These are phyloP conservation scores for Salisapilia sapeloensis DNA, from an alignment of 352 stramenopile species.

Conservation along the genomic window DNA sequence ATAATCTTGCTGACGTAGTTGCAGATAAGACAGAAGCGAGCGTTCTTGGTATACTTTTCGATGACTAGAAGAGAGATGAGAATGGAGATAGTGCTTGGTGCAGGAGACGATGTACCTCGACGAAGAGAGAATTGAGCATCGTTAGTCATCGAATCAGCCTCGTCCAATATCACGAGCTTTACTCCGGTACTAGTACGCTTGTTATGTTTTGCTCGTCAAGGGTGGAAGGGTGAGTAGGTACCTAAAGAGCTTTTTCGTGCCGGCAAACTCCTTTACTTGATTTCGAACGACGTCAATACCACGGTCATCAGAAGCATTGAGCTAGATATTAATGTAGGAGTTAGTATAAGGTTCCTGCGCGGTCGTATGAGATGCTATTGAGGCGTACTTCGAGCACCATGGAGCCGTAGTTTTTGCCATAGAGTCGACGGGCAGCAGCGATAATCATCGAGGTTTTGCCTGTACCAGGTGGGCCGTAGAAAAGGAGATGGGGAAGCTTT, in stretches of 20 bases:
- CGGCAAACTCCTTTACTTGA: slow-evolving; percentile 97
- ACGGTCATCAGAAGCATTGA: slow-evolving; percentile 96
- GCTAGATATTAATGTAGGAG: no score
- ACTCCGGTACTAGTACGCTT: slow-evolving; percentile 44
- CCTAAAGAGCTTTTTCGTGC: slow-evolving; percentile 93
- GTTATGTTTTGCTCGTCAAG: not conserved
- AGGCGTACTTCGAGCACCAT: slow-evolving; percentile 85
- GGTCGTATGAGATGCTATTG: not conserved
- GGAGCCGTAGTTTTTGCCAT: slow-evolving; percentile 86
- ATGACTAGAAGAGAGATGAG: slow-evolving; percentile 55
- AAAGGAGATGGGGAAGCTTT: slow-evolving; percentile 93
- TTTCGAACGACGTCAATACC: slow-evolving; percentile 95
- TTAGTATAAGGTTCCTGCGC: not conserved
- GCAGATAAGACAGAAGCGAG: slow-evolving; percentile 96
- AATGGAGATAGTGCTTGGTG: no score
- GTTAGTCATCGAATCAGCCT: slow-evolving; percentile 96
- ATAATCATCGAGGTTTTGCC: slow-evolving; percentile 97
- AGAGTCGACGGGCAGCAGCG: slow-evolving; percentile 89
- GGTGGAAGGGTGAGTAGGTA: no score
- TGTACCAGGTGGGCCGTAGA: slow-evolving; percentile 95
- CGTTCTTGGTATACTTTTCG: slow-evolving; percentile 97
- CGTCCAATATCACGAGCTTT: slow-evolving; percentile 97
- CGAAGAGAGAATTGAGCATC: slow-evolving; percentile 94
- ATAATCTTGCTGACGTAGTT: slow-evolving; percentile 99
- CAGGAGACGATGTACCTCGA: slow-evolving; percentile 27